Evolutionary conservation across 345 rosid genomes (phyloP), one percentile per base, ranked within the genome.

Genomic region (Gossypium stocksii): DNA sequence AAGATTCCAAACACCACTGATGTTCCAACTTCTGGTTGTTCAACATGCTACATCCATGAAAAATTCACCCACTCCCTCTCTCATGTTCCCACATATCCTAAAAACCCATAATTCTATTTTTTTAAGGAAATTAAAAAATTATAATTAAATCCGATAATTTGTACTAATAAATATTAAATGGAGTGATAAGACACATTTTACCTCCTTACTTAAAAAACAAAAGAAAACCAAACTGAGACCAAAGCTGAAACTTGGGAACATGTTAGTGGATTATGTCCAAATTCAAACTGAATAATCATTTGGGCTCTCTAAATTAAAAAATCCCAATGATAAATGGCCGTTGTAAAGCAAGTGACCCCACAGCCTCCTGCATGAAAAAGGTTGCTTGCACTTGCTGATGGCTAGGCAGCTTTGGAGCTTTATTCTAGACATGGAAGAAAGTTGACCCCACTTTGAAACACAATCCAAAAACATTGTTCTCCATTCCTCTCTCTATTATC

Each of bases 1-100:
- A 22, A 45, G 49, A 45, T 4, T 5, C 7, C 7, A 34, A 34
- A 34, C 41, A 5, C 41, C 41, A 34, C 41, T 17, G 77, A 77
- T 72, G 71, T 67, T 61, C 38, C 65, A 84, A 72, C 86, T 4
- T 38, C 84, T 69, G 74, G 84, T 72, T 63, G 86, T 79, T 84
- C 76, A 81, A 43, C 81, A 45, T 58, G 52, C 13, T 12, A 77
- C 74, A 79, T 81, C 81, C 75, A 23, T 59, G 74, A 49, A 59
- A 34, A 29, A 6, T 34, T 34, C 19, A 51, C 52, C 62, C 72
- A 56, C 25, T 48, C 1, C 46, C 43, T 15, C 4, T 71, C 41
- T n/a, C 38, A 29, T 29, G 5, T 29, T 29, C 38, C 38, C 38
- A 29, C 4, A 4, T 29, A 29, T 29, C 5, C 38, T 29, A 29